Conservation (phyloP, 108 stramenopile species). For the Cylindrotheca fusiformis region DNA sequence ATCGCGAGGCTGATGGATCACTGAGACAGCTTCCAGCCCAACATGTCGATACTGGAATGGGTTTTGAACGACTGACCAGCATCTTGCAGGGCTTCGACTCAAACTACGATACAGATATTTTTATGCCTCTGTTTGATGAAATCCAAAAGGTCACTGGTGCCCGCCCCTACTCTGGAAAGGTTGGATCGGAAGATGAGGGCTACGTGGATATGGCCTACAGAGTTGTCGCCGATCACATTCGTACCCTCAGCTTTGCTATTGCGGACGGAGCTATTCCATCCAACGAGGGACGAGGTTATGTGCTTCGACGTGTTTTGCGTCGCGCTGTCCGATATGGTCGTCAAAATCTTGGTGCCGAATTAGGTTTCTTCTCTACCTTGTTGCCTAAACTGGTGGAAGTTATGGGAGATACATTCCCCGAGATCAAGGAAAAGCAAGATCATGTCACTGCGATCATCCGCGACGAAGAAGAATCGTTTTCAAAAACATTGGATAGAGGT, state of each 20-base stretch:
- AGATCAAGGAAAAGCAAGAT: constrained; percentile 81
- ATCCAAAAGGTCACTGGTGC: constrained; percentile 86
- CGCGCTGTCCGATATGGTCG: constrained; percentile 97
- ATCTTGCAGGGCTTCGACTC: constrained; percentile 93
- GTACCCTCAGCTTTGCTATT: constrained; percentile 96
- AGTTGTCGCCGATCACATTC: constrained; percentile 98
- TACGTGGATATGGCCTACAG: constrained; percentile 98
- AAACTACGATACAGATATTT: constrained; percentile 99
- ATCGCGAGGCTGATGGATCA: constrained; percentile 89
- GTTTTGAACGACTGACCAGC: constrained; percentile 95
- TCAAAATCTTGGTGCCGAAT: constrained; percentile 90
- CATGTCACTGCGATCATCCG: constrained; percentile 77
- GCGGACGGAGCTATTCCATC: constrained; percentile 98
- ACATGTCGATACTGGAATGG: constrained; percentile 99
- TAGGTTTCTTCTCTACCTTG: constrained; percentile 93
- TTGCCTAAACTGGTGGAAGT: constrained; percentile 82
- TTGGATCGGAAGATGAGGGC: constrained; percentile 84
- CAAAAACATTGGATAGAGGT: constrained; percentile 94
- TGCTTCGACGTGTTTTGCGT: constrained; percentile 91
- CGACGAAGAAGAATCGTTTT: constrained; percentile 97
- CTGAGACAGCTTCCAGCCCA: constrained; percentile 88
- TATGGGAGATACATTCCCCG: constrained; percentile 94
- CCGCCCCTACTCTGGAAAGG: constrained; percentile 87
- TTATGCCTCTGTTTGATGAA: constrained; percentile 92
- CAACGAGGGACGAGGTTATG: constrained; percentile 98